phyloP scores from a whole-genome alignment of 345 rosid genomes.

The Stellera chamaejasme region DNA sequence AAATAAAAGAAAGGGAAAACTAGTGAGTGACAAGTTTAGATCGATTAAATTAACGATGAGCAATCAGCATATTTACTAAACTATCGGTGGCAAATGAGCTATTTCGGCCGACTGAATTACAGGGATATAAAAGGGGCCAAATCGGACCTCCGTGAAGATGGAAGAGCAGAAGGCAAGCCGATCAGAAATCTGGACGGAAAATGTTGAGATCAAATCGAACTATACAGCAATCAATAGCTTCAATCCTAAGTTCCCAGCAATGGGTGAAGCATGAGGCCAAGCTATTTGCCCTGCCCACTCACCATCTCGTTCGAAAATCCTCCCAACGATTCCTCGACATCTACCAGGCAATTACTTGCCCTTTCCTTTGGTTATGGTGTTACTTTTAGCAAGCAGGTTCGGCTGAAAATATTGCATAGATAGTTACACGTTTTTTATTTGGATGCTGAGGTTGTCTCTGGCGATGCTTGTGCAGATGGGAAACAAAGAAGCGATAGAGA shows the following conservation, averaged over 20 bases:
- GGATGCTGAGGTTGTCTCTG: slow-evolving; percentile 2
- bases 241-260: slow-evolving; percentile 18
- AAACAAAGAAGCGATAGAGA: slow-evolving; percentile 60
- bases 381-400: not conserved
- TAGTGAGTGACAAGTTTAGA: no score
- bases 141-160: no score
- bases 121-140: no score
- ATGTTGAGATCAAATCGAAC: slow-evolving; percentile 45
- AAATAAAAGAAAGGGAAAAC: no score
- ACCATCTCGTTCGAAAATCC: slow-evolving; percentile 31
- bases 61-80: no score
- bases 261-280: slow-evolving; percentile 12
- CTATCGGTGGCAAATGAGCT: no score
- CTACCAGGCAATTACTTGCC: slow-evolving; percentile 39
- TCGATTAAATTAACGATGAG: no score
- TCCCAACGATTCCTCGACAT: slow-evolving; percentile 65
- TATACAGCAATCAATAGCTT: slow-evolving; percentile 23
- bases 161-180: not conserved
- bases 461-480: slow-evolving; percentile 36
- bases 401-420: not conserved
- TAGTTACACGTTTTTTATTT: not conserved
- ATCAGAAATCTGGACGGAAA: slow-evolving; percentile 13
- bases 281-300: slow-evolving; percentile 29
- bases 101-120: no score
- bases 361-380: not conserved